Evolutionary conservation across 371 early-diverging fungal species (phyloP).

Genomic region (Circinella minor): DNA sequence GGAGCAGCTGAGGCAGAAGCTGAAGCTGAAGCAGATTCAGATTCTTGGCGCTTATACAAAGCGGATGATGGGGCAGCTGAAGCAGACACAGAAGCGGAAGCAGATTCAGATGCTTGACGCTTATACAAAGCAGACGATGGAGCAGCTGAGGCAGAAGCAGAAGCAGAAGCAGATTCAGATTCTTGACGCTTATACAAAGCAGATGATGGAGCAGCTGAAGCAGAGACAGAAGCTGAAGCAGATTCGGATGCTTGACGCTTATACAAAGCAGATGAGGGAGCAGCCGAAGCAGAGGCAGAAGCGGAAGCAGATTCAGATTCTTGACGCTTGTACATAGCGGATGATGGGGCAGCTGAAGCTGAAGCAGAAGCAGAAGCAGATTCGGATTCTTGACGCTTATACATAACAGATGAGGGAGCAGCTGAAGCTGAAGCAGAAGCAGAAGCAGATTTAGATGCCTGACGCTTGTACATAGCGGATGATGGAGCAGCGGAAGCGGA

Average conservation of each 20-base stretch:
- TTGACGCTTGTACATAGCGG: background rate
- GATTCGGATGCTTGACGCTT: slow-evolving; percentile 4
- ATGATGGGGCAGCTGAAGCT: too few relatives aligned
- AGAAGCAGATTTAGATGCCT: background rate
- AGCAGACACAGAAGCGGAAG: background rate
- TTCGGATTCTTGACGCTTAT: too few relatives aligned
- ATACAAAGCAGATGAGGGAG: background rate
- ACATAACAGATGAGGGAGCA: background rate
- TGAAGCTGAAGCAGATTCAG: background rate
- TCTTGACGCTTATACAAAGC: background rate
- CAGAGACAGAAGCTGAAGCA: background rate
- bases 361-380: background rate
- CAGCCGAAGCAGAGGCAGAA: background rate
- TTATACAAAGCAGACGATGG: background rate
- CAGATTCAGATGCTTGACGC: background rate
- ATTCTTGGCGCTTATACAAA: background rate
- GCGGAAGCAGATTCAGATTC: too few relatives aligned
- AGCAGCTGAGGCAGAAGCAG: background rate
- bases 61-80: background rate
- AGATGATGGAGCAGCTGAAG: background rate
- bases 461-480: background rate
- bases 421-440: background rate
- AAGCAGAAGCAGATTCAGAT: background rate
- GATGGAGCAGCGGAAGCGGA: slow-evolving; percentile 2
- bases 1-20: background rate